A percentile compares a stretch with the other conserved stretches of the same genome.
Conservation (phyloP, 768 basidiomycete species). For the Astraeus odoratus region DNA sequence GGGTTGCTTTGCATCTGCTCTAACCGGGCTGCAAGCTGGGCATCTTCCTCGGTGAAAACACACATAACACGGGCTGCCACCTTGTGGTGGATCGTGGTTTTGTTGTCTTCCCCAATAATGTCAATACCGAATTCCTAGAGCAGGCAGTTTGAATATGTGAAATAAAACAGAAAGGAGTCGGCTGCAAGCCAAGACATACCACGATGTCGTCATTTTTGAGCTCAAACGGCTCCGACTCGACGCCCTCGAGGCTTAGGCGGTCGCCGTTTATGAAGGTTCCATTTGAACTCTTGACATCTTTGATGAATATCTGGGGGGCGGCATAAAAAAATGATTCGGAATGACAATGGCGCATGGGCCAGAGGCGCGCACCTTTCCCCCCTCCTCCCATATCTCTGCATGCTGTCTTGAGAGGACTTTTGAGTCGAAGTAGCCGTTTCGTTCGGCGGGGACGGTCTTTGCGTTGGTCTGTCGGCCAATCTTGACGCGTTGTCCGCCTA, state of each 20-base stretch:
- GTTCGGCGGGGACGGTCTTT: constrained; percentile 87
- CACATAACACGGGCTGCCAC: constrained; percentile 93
- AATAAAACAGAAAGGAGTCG: neutral
- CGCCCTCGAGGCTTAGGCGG: constrained; percentile 79
- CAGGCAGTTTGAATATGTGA: constrained; percentile 6
- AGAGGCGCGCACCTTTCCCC: constrained; percentile 77
- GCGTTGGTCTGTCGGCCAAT: constrained; percentile 95
- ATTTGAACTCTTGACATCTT: constrained; percentile 96
- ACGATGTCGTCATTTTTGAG: constrained; percentile 94
- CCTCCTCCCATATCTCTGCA: constrained; percentile 97
- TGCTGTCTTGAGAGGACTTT: constrained; percentile 93
- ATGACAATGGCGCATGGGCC: constrained; percentile 9
- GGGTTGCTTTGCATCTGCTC: constrained; percentile 54
- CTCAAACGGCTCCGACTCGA: constrained; percentile 89
- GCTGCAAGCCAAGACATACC: constrained; percentile 55
- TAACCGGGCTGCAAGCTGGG: constrained; percentile 60
- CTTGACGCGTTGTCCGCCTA: constrained; percentile 61
- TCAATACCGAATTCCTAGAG: constrained; percentile 96
- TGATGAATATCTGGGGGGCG: constrained; percentile 79
- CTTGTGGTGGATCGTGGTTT: constrained; percentile 96
- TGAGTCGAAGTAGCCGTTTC: constrained; percentile 96
- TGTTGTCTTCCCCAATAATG: constrained; percentile 97
- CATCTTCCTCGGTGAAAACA: constrained; percentile 82
- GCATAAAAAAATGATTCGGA: constrained; percentile 8
- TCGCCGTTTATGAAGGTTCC: constrained; percentile 98